These are phyloP conservation scores for Komagataella pseudopastoris DNA, from an alignment of 805 yeast genomes.

Conservation along the genomic window DNA sequence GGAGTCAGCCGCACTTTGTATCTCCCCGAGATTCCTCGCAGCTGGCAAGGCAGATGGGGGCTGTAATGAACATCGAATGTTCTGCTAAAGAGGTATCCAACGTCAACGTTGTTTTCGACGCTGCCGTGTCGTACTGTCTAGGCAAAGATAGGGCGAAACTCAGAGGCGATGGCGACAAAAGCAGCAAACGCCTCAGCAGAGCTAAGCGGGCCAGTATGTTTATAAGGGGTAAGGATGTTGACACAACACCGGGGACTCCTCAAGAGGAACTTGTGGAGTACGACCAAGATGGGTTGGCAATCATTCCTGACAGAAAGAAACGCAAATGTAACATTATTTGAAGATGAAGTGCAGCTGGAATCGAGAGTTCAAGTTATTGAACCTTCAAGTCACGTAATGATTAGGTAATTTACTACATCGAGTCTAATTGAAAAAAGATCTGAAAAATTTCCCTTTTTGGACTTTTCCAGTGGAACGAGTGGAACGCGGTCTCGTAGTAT, in stretches of 20 bases:
- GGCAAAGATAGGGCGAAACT: not conserved
- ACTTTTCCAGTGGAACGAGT: not conserved
- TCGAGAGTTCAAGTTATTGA: not conserved
- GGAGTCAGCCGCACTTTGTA: slow-evolving; percentile 5
- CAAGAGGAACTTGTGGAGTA: not conserved
- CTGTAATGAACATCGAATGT: slow-evolving; percentile 64
- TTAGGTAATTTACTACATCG: not conserved
- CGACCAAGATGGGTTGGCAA: not conserved
- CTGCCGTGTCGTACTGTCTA: slow-evolving; percentile 20
- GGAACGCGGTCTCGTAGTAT: not conserved
- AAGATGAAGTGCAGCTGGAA: not conserved
- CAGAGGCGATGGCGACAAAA: not conserved
- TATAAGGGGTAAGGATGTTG: not conserved
- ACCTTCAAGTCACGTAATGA: not conserved
- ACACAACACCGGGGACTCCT: not conserved
- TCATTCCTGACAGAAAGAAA: not conserved
- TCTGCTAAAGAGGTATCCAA: slow-evolving; percentile 64
- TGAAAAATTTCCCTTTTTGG: not conserved
- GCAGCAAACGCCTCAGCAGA: not conserved
- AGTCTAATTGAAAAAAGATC: not conserved
- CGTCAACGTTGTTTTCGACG: slow-evolving; percentile 53
- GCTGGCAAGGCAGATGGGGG: slow-evolving; percentile 48
- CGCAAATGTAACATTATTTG: not conserved
- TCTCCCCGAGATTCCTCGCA: slow-evolving; percentile 36
- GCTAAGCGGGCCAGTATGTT: not conserved